A percentile compares a stretch with the other conserved stretches of the same genome.
Evolutionary conservation across 2,329 filamentous ascomycete species (phyloP).

Genomic region (Pseudopyrenochaeta lycopersici): DNA sequence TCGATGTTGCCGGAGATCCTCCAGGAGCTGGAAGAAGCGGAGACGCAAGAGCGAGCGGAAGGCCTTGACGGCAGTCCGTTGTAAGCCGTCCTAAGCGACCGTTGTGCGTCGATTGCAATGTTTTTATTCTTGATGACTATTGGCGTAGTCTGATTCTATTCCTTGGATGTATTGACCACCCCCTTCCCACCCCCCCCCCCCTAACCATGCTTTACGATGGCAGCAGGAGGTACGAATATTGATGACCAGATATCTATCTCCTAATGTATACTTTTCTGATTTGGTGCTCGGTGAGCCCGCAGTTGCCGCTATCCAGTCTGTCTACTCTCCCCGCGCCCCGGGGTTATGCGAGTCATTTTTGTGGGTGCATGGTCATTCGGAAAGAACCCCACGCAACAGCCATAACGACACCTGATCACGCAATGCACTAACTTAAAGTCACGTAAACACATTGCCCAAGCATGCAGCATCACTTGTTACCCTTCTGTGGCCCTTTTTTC

Average conservation of each 20-base stretch:
- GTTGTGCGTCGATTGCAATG: background rate
- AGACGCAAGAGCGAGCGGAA: constrained; percentile 49
- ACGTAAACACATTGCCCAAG: constrained; percentile 7
- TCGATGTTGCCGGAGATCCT: constrained; percentile 63
- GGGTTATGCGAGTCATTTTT: constrained; percentile 12
- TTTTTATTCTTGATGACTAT: background rate
- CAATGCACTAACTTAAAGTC: constrained; percentile 10
- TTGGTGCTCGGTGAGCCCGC: constrained; percentile 6
- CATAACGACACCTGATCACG: constrained; percentile 10
- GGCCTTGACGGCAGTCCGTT: constrained; percentile 45
- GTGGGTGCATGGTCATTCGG: constrained; percentile 7
- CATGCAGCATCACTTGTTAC: background rate
- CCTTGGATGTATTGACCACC: constrained; percentile 5
- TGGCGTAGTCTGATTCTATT: background rate
- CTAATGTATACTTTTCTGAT: constrained; percentile 7
- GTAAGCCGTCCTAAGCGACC: constrained; percentile 29
- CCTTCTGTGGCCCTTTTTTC: background rate
- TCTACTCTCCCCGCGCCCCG: background rate
- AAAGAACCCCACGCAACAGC: constrained; percentile 1
- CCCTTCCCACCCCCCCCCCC: too few species aligned
- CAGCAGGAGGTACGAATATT: constrained; percentile 13
- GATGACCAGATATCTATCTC: constrained; percentile 14
- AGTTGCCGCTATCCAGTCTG: background rate
- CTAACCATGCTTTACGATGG: constrained; percentile 1
- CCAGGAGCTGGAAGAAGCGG: constrained; percentile 59